phyloP scores from a whole-genome alignment of 371 early-diverging fungal species.

The Rhizopus microsporus region DNA sequence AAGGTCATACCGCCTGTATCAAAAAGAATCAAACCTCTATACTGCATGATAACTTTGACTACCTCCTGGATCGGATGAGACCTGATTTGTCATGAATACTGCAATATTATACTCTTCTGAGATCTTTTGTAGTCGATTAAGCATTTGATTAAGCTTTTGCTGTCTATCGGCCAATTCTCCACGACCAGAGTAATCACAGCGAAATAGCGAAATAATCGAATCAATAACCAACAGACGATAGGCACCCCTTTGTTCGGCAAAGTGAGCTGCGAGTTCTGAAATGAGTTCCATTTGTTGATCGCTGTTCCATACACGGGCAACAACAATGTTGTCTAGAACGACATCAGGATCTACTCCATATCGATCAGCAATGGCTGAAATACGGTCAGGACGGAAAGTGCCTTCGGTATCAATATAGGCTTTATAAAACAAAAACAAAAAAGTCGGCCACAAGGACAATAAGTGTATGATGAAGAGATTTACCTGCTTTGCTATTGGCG shows the following conservation, averaged over 20 bases:
- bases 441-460: background rate
- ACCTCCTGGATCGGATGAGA: constrained; percentile 56
- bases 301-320: constrained; percentile 80
- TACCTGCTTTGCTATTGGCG: constrained; percentile 66
- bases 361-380: constrained; percentile 74
- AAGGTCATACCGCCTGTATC: constrained; percentile 62
- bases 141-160: constrained; percentile 83
- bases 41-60: background rate
- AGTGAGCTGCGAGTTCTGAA: constrained; percentile 66
- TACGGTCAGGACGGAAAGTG: constrained; percentile 79
- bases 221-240: constrained; percentile 77
- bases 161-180: constrained; percentile 93
- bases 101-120: constrained; percentile 91
- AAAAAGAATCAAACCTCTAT: constrained; percentile 57
- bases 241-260: constrained; percentile 72
- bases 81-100: constrained; percentile 89
- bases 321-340: constrained; percentile 69
- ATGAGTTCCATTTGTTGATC: constrained; percentile 87
- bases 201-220: constrained; percentile 77
- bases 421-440: background rate
- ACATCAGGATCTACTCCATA: constrained; percentile 69
- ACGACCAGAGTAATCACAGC: constrained; percentile 80
- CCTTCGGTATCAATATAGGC: constrained; percentile 89
- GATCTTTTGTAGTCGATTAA: constrained; percentile 75
- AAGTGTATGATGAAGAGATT: background rate